Evolutionary conservation across 305 asterid genomes (phyloP), one percentile per base, ranked within the genome.

Genomic region (Plantago coronopus): DNA sequence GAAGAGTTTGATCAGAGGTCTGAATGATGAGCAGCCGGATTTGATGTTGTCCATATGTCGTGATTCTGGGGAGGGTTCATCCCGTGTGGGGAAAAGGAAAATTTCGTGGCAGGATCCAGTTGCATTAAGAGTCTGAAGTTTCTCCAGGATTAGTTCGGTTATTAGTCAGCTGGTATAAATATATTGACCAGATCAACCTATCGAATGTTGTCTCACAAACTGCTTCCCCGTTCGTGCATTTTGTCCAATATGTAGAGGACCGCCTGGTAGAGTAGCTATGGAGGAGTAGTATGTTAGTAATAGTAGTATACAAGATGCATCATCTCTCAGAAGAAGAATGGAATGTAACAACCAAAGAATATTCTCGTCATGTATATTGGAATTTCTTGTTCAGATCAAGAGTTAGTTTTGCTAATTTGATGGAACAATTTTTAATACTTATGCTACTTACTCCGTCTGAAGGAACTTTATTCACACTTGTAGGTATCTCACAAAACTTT

Each of bases 91-190:
- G 67, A 93, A 93, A 80, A 78, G 96, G 54, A 93, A 93, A 54
- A 83, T 89, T 27, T 85, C 98, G 1, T 87, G 98, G 98, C 97
- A 85, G 76, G 98, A 93, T 46, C 97, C 94, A 0, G 95, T 89
- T 56, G 98, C 95, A 29, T 69, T 89, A 81, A 79, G 93, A 66
- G 98, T 91, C 72, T 91, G 82, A 73, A 47, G 62, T 44, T 0
- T 27, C 5, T 40, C 15, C 8, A 10, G 63, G 21, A 59, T 1
- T 17, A 37, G 17, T 5, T 7, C 34, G 7, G n/a, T 25, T 44
- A 12, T 3, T 55, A 38, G 17, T 61, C 40, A 25, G 67, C 44
- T 21, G 38, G 43, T 14, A 11, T 18, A 59, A 34, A 19, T 43
- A 19, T 43, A 64, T 19, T 44, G 10, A 16, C 29, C 4, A 19